Conservation (phyloP, 306 rosid species). For the Prosopis cineraria region DNA sequence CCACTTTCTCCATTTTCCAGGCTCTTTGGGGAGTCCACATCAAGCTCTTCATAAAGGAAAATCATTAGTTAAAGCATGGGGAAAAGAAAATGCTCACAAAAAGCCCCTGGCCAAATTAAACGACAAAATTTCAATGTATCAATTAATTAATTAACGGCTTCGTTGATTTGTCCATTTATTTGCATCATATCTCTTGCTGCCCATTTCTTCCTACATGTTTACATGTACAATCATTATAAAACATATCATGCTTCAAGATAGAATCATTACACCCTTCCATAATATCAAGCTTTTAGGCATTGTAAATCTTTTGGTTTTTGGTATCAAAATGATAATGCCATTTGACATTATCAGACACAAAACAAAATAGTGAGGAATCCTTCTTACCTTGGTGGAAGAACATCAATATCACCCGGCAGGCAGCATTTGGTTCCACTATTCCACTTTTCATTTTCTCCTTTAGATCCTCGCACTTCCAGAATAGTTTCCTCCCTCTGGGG, state of each 20-base stretch:
- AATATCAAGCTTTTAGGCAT: background rate
- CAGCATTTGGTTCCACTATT: background rate
- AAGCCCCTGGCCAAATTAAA: background rate
- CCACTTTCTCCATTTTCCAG: slow-evolving; percentile 88
- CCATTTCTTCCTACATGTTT: slow-evolving; percentile 19
- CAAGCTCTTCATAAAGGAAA: slow-evolving; percentile 75
- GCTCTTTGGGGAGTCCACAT: slow-evolving; percentile 69
- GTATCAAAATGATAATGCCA: background rate
- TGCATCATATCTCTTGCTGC: background rate
- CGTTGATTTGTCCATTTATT: background rate
- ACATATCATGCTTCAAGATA: background rate
- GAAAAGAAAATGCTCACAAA: background rate
- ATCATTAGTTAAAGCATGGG: slow-evolving; percentile 24
- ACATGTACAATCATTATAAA: slow-evolving; percentile 1
- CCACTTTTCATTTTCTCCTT: slow-evolving; percentile 52
- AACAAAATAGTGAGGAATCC: slow-evolving; percentile 4
- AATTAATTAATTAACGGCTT: background rate
- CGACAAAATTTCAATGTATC: slow-evolving; percentile 3
- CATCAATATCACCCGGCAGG: background rate
- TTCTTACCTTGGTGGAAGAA: background rate
- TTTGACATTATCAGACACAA: slow-evolving; percentile 27
- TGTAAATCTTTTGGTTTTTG: background rate
- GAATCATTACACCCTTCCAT: background rate
- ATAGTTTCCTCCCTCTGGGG: slow-evolving; percentile 80
- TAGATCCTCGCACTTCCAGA: slow-evolving; percentile 83